phyloP scores from a whole-genome alignment of 2,329 filamentous ascomycete species.

The Cladosporium sp. region DNA sequence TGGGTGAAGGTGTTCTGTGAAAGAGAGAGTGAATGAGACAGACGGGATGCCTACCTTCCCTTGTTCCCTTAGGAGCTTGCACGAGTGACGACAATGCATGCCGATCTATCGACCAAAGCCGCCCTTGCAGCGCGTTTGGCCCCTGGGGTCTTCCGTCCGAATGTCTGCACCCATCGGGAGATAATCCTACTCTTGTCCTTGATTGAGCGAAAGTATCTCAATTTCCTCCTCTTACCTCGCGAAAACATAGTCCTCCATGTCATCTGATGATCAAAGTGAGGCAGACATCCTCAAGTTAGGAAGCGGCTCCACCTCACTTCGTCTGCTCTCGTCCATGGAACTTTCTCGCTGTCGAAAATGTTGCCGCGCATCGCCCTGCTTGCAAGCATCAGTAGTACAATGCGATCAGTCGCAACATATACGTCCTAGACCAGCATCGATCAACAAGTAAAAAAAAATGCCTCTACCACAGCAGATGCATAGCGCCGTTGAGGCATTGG shows the following conservation, averaged over 20 bases:
- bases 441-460: neutral
- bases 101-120: neutral
- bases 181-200: neutral
- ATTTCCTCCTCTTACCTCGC: neutral
- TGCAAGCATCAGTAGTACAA: neutral
- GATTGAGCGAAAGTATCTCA: neutral
- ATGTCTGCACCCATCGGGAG: neutral
- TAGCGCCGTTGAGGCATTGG: slow-evolving; percentile 19
- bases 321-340: neutral
- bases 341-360: neutral
- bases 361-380: neutral
- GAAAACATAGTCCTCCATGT: neutral
- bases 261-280: neutral
- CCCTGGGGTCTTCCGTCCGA: slow-evolving; percentile 9
- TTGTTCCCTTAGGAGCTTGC: neutral
- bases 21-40: neutral
- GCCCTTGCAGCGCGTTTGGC: slow-evolving; percentile 5
- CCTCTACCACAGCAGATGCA: neutral
- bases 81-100: slow-evolving; percentile 15
- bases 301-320: slow-evolving; percentile 6
- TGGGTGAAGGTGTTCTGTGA: neutral
- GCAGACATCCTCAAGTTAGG: neutral
- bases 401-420: neutral
- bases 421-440: neutral
- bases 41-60: neutral